A percentile compares a stretch with the other conserved stretches of the same genome.
Conservation (phyloP, 495 filamentous ascomycete genomes). For the Penicillium odoratum region DNA sequence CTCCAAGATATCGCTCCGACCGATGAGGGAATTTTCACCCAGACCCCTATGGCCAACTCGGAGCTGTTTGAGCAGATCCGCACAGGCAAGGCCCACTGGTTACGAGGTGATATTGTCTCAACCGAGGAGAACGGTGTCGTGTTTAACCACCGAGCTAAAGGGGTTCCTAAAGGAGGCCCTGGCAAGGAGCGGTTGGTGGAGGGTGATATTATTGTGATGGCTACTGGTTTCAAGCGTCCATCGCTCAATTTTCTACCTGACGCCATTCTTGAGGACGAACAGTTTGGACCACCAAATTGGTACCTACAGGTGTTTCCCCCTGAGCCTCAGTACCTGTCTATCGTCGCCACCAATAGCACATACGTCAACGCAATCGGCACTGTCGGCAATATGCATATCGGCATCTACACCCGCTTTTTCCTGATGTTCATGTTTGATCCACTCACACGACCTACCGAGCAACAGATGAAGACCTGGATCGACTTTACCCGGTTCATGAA, state of each 20-base stretch:
- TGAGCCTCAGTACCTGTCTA: conserved; percentile 48
- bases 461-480: conserved; percentile 84
- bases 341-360: conserved; percentile 82
- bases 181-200: conserved; percentile 61
- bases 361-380: conserved; percentile 78
- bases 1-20: conserved; percentile 73
- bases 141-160: conserved; percentile 70
- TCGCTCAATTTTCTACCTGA: conserved; percentile 70
- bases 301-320: conserved; percentile 79
- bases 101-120: conserved; percentile 72
- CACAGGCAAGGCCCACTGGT: conserved; percentile 72
- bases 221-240: conserved; percentile 77
- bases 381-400: conserved; percentile 85
- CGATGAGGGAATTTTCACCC: conserved; percentile 65
- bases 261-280: conserved; percentile 67
- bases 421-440: conserved; percentile 85
- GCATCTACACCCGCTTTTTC: conserved; percentile 81
- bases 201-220: conserved; percentile 79
- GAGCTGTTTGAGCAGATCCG: conserved; percentile 77
- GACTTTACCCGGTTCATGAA: conserved; percentile 80
- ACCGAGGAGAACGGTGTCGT: conserved; percentile 64
- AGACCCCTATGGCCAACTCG: conserved; percentile 84
- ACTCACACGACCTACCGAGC: conserved; percentile 65
- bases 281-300: conserved; percentile 75
- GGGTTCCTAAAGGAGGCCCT: conserved; percentile 71